These are phyloP conservation scores for Phytopythium aichiense DNA, from an alignment of 352 stramenopile species.

Conservation along the genomic window DNA sequence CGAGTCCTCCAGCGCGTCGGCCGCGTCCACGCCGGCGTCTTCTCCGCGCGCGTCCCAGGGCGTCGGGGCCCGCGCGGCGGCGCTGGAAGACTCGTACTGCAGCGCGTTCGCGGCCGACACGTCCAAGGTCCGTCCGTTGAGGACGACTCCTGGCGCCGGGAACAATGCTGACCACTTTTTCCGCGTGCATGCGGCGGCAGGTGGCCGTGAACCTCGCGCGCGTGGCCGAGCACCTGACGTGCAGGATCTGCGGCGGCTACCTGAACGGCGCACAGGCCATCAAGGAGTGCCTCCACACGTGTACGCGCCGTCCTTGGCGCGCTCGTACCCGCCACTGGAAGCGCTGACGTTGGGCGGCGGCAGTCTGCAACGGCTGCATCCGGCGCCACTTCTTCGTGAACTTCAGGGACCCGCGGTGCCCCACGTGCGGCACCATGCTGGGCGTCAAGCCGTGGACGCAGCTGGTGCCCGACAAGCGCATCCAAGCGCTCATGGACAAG, in stretches of 20 bases:
- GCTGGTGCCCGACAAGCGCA: constrained; percentile 54
- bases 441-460: constrained; percentile 47
- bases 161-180: too few species aligned
- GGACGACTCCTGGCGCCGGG: too few species aligned
- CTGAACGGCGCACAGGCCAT: constrained; percentile 65
- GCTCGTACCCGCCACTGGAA: background rate
- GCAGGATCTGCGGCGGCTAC: constrained; percentile 65
- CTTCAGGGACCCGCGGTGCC: constrained; percentile 31
- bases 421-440: constrained; percentile 39
- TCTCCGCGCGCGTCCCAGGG: background rate
- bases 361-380: constrained; percentile 70
- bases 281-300: constrained; percentile 79
- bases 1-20: background rate
- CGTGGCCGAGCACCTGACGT: constrained; percentile 59
- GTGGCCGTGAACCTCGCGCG: constrained; percentile 38
- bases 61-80: background rate
- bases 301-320: constrained; percentile 23
- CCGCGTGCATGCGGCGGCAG: constrained; percentile 10
- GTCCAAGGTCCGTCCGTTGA: constrained; percentile 23
- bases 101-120: constrained; percentile 31
- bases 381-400: constrained; percentile 30
- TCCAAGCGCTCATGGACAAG: constrained; percentile 52
- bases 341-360: background rate
- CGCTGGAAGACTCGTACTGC: constrained; percentile 19
- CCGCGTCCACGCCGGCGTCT: background rate